Percentiles rank a stretch among this genome's conserved stretches.
These are phyloP conservation scores for Cryptosporidium canis DNA, from an alignment of 169 alveolate genomes.

Conservation along the genomic window DNA sequence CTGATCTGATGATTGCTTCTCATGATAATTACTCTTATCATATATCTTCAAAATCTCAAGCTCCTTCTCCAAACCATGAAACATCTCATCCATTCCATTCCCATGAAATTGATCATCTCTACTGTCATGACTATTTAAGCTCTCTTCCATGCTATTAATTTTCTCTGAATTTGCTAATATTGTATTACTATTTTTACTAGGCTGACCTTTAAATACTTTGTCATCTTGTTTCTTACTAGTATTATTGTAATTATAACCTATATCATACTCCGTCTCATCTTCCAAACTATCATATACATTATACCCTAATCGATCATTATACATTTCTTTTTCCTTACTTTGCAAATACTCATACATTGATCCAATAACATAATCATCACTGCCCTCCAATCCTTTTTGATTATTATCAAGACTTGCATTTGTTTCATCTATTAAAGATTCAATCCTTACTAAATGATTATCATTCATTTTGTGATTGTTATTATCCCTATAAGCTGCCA, in stretches of 20 bases:
- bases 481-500: not conserved
- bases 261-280: not conserved
- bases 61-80: slow-evolving; percentile 51
- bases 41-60: slow-evolving; percentile 33
- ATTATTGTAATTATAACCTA: not conserved
- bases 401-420: not conserved
- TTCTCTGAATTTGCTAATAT: no score
- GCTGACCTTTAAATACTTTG: not conserved
- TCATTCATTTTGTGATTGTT: not conserved
- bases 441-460: not conserved
- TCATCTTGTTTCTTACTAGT: not conserved
- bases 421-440: not conserved
- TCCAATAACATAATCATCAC: slow-evolving; percentile 5
- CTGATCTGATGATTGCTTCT: not conserved
- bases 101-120: not conserved
- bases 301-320: not conserved
- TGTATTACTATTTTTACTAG: not conserved
- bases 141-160: not conserved
- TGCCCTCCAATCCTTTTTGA: not conserved
- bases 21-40: not conserved
- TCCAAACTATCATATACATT: not conserved
- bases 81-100: slow-evolving; percentile 16
- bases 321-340: slow-evolving; percentile 1
- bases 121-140: not conserved
- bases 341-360: not conserved